Conservation (phyloP, 192 early-diverging fungal genomes). For the Linnemannia zychae region DNA sequence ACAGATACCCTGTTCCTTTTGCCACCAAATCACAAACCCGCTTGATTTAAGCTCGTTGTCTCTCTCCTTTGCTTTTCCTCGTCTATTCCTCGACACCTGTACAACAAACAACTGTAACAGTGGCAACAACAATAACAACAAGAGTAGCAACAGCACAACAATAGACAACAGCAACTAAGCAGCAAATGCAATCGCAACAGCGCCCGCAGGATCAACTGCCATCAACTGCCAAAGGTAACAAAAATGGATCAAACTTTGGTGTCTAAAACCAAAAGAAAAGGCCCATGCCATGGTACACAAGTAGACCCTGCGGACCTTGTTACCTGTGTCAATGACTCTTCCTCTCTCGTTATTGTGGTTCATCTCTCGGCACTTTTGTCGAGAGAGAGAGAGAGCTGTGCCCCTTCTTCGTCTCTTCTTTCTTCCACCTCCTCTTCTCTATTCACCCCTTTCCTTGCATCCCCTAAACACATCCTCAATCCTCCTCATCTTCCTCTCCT, state of each 20-base stretch:
- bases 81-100: neutral
- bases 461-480: neutral
- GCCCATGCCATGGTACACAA: neutral
- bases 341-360: neutral
- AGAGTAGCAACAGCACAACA: neutral
- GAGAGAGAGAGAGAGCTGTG: too few relatives aligned
- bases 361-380: neutral
- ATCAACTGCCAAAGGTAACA: conserved; percentile 1
- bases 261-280: too few relatives aligned
- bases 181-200: neutral
- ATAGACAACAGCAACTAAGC: neutral
- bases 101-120: neutral
- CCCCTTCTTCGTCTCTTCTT: neutral
- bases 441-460: neutral
- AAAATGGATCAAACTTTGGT: too few relatives aligned
- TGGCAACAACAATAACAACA: neutral
- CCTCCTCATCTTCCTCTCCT: neutral
- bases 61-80: neutral
- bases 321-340: neutral
- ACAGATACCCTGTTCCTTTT: neutral
- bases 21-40: neutral
- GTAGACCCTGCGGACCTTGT: neutral
- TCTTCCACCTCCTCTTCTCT: neutral
- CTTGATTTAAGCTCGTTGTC: neutral
- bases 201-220: neutral